Conservation (phyloP, 1,284 basidiomycete species). For the Leucoagaricus sp. region DNA sequence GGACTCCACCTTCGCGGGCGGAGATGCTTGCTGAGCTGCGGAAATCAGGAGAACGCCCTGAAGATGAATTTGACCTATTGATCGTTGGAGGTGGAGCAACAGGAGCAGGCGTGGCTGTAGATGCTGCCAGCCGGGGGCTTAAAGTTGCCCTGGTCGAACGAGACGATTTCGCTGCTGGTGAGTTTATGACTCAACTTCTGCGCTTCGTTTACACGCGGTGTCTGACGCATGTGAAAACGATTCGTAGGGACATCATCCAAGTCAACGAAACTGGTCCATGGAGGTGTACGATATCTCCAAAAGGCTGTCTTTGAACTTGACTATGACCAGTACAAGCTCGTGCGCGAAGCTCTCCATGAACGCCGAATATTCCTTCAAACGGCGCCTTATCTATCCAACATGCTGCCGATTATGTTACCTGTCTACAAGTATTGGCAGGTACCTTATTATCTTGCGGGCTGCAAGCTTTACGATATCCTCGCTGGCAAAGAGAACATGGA, state of each 20-base stretch:
- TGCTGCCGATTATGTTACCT: conserved; percentile 95
- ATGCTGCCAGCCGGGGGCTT: conserved; percentile 90
- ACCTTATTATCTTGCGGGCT: conserved; percentile 95
- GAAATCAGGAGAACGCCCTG: conserved; percentile 35
- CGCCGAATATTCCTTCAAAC: conserved; percentile 93
- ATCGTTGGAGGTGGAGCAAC: conserved; percentile 95
- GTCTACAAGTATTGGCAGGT: conserved; percentile 98
- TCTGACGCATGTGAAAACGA: neutral
- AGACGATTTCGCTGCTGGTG: conserved; percentile 90
- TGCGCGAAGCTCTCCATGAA: conserved; percentile 92
- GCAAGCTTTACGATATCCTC: conserved; percentile 95
- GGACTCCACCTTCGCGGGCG: conserved; percentile 71
- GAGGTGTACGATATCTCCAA: conserved; percentile 95
- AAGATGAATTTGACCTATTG: conserved; percentile 75
- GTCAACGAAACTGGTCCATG: conserved; percentile 97
- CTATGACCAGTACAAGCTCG: conserved; percentile 97
- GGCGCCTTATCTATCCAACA: conserved; percentile 89
- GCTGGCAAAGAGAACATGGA: conserved; percentile 99
- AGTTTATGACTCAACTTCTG: conserved; percentile 9
- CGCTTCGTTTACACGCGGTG: neutral
- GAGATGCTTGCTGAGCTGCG: conserved; percentile 65
- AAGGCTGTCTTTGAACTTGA: conserved; percentile 97
- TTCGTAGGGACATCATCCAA: conserved; percentile 88
- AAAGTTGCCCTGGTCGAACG: conserved; percentile 94
- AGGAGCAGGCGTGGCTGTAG: conserved; percentile 91